phyloP scores from a whole-genome alignment of 2,329 filamentous ascomycete genomes.

The Colletotrichum scovillei region DNA sequence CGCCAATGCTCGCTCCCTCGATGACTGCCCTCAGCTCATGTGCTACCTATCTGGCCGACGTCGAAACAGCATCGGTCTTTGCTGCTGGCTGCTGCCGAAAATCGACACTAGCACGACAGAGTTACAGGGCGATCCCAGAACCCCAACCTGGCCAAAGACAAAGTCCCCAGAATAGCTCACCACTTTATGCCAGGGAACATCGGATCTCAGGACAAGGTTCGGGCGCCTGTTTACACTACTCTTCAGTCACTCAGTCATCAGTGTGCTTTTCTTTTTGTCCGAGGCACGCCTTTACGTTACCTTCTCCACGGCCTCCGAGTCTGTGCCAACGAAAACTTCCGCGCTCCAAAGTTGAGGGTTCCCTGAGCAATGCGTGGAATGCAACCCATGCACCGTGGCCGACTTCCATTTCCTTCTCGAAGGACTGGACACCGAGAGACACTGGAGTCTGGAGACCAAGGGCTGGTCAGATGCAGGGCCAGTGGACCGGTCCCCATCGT shows the following conservation, averaged over 20 bases:
- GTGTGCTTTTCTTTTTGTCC: not conserved
- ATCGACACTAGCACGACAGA: conserved; percentile 21
- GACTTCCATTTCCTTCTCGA: conserved; percentile 30
- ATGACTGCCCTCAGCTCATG: not conserved
- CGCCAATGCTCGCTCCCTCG: not conserved
- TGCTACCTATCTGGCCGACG: not conserved
- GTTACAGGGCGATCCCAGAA: conserved; percentile 21
- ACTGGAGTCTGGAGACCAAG: not conserved
- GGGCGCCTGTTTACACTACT: not conserved
- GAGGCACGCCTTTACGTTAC: not conserved
- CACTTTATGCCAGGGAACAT: conserved; percentile 14
- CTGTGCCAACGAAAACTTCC: conserved; percentile 9
- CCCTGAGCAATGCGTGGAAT: conserved; percentile 7
- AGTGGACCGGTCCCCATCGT: conserved; percentile 17
- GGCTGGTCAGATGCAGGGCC: not conserved
- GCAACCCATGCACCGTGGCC: not conserved
- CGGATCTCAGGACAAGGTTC: not conserved
- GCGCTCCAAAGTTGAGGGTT: conserved; percentile 1
- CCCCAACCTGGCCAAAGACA: conserved; percentile 8
- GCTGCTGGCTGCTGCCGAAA: conserved; percentile 21
- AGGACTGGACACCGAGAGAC: conserved; percentile 12
- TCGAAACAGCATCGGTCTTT: conserved; percentile 15
- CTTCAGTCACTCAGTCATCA: not conserved
- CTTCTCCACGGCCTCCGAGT: not conserved
- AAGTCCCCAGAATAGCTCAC: conserved; percentile 19